Evolutionary conservation across 495 filamentous ascomycete genomes (phyloP).

Genomic region (Achaetomiella virescens): DNA sequence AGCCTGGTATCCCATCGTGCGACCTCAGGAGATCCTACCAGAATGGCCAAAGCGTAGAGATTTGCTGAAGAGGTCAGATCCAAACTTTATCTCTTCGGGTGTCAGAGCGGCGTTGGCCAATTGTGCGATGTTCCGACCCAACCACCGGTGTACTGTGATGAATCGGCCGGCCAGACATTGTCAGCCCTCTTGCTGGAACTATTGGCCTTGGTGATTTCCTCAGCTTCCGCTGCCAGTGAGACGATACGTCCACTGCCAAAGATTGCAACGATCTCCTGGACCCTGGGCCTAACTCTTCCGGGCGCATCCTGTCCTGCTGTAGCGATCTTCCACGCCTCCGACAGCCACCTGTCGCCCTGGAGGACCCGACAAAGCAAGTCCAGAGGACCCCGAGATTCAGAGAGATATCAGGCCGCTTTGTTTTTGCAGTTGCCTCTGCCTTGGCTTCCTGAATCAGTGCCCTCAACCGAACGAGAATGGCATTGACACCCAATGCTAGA

Average conservation of each 20-base stretch:
- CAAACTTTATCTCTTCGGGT: slow-evolving; percentile 45
- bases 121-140: slow-evolving; percentile 58
- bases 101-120: slow-evolving; percentile 38
- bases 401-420: slow-evolving; percentile 30
- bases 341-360: slow-evolving; percentile 46
- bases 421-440: slow-evolving; percentile 26
- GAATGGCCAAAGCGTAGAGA: slow-evolving; percentile 66
- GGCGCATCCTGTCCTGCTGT: slow-evolving; percentile 6
- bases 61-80: slow-evolving; percentile 57
- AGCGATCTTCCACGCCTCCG: slow-evolving; percentile 43
- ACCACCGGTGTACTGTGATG: slow-evolving; percentile 63
- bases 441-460: slow-evolving; percentile 41
- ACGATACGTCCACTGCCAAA: slow-evolving; percentile 67
- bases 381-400: slow-evolving; percentile 38
- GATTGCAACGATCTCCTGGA: slow-evolving; percentile 43
- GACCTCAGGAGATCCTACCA: slow-evolving; percentile 41
- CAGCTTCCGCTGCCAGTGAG: slow-evolving; percentile 69
- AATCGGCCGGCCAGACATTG: slow-evolving; percentile 59
- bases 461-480: slow-evolving; percentile 57
- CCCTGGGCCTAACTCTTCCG: slow-evolving; percentile 18
- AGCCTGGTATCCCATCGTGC: not conserved
- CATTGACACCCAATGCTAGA: slow-evolving; percentile 66
- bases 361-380: slow-evolving; percentile 51
- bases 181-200: not conserved
- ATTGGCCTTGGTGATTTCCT: slow-evolving; percentile 42